Conservation (phyloP, 345 rosid genomes). For the Pugionium cornutum region DNA sequence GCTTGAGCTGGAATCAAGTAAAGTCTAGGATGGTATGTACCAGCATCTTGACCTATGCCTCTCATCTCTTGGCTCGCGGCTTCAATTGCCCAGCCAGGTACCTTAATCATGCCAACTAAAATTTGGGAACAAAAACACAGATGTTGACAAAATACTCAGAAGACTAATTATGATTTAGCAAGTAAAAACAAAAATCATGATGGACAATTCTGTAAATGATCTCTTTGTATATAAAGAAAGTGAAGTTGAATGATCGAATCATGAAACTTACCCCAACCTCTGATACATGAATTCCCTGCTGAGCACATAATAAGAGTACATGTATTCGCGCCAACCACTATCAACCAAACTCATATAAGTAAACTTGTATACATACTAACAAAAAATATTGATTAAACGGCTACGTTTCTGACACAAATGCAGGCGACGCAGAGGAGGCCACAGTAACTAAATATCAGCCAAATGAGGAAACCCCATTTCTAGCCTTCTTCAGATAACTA, state of each 20-base stretch:
- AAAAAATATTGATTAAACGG: conserved; percentile 5
- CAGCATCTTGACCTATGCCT: conserved; percentile 86
- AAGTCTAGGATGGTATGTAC: conserved; percentile 94
- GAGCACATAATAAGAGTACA: conserved; percentile 80
- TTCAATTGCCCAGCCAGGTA: conserved; percentile 99
- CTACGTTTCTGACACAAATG: conserved; percentile 79
- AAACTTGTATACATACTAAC: conserved; percentile 14
- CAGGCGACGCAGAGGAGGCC: conserved; percentile 83
- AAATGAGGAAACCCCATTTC: conserved; percentile 96
- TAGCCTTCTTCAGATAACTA: conserved; percentile 95
- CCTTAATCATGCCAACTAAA: conserved; percentile 89
- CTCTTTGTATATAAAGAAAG: conserved; percentile 11
- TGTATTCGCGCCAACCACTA: conserved; percentile 91
- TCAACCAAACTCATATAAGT: conserved; percentile 25
- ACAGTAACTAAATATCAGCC: conserved; percentile 96
- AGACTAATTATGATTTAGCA: conserved; percentile 22
- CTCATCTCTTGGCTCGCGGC: conserved; percentile 99
- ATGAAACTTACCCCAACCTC: conserved; percentile 80
- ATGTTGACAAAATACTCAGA: conserved; percentile 16
- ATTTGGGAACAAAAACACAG: conserved; percentile 51
- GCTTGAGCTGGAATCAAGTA: conserved; percentile 95
- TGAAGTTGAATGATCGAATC: conserved; percentile 21
- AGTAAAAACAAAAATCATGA: not conserved
- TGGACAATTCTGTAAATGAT: not conserved
- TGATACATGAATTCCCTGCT: conserved; percentile 93